phyloP scores from a whole-genome alignment of 352 stramenopile species.

The Globisporangium splendens region DNA sequence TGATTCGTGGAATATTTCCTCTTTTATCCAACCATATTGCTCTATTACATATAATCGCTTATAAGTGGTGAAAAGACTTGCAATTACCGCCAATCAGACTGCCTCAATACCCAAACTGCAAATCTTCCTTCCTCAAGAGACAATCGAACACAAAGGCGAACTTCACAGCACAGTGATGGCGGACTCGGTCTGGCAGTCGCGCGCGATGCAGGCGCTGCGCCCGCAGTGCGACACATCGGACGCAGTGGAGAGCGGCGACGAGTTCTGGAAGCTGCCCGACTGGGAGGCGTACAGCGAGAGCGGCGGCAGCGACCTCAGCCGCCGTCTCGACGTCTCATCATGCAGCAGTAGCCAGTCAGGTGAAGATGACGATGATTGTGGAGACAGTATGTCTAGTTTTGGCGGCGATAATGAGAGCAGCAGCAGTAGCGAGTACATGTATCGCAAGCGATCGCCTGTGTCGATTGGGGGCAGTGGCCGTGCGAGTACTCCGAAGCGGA shows the following conservation, averaged over 20 bases:
- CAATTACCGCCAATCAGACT: no score
- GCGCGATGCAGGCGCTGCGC: conserved; percentile 11
- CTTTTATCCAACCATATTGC: no score
- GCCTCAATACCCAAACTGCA: neutral
- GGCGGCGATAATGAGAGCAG: neutral
- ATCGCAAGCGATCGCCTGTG: conserved; percentile 9
- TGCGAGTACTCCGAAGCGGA: neutral
- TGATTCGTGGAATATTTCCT: no score
- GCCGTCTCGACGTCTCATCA: conserved; percentile 6
- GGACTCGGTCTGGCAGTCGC: neutral
- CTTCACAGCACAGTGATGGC: neutral
- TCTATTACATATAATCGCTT: no score
- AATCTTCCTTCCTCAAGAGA: neutral
- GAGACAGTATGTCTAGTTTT: conserved; percentile 4
- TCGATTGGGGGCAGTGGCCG: neutral
- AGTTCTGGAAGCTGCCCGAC: conserved; percentile 40
- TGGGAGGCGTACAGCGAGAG: conserved; percentile 57
- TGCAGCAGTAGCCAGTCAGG: conserved; percentile 5
- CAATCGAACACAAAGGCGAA: neutral
- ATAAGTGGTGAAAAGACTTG: no score
- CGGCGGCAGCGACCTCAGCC: neutral
- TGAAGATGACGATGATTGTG: conserved; percentile 8
- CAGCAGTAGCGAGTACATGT: neutral
- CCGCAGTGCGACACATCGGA: conserved; percentile 2
- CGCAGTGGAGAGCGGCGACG: neutral